Evolutionary conservation across 345 rosid genomes (phyloP), one percentile per base, ranked within the genome.

Genomic region (Leavenworthia alabamica): DNA sequence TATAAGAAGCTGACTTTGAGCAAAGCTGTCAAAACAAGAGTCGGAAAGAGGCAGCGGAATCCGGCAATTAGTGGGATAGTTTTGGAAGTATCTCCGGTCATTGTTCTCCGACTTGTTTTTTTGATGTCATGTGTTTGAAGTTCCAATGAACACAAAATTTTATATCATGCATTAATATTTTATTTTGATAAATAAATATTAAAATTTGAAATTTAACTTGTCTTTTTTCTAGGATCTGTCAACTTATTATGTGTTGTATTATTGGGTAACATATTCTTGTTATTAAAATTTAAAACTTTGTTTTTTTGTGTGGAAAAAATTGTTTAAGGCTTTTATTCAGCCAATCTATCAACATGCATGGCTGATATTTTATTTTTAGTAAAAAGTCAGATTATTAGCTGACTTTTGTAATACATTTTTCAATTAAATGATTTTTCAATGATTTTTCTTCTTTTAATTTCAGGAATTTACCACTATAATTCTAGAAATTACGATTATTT

Each of bases 91-190:
- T 51, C 60, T 59, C 22, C 60, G 46, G 44, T 11, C 8, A 6
- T 39, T 29, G 3, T 14, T 67, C 43, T 57, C 44, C 72, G 60
- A 41, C 59, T 41, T 50, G 29, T 36, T 17, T 46, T 27, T 26
- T 27, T 67, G 28, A 68, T 43, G 60, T 68, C 66, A 68, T 24
- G 6, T 49, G 45, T 59, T 67, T 59, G 72, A 68, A 68, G 53
- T 68, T 59, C 33, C 54, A 50, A 35, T 50, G 60, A 49, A 67
- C 27, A 39, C 44, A 40, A 14, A 5, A 11, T 19, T 22, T 31
- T 56, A 24, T 13, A 26, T 39, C 29, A 67, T 5, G 39, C 28
- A 67, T 5, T 7, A 14, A 4, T 26, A 36, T 28, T 28, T 36
- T 46, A 33, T 45, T n/a, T 51, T 51, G 13, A 15, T 14, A 19